Evolutionary conservation across 169 alveolate genomes (phyloP).

Genomic region (Amoebophrya sp.): DNA sequence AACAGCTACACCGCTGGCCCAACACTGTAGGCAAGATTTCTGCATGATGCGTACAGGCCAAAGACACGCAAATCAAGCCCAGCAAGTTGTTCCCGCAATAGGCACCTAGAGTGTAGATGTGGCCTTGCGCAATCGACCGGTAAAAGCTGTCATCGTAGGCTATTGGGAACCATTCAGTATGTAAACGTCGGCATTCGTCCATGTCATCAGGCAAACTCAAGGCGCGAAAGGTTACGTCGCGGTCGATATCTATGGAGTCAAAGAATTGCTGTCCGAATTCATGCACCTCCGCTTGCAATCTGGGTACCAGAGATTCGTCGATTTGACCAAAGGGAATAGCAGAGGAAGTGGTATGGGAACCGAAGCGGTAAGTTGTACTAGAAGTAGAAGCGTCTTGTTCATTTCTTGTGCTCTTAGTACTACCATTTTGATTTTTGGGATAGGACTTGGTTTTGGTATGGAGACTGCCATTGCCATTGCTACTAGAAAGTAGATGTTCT

Average conservation of each 20-base stretch:
- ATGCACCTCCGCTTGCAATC: background rate
- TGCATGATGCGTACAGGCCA: background rate
- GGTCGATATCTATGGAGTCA: background rate
- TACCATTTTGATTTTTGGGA: too few relatives aligned
- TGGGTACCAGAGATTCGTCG: background rate
- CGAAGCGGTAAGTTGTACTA: too few relatives aligned
- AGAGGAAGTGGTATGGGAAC: too few relatives aligned
- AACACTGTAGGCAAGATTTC: background rate
- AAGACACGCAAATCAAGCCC: background rate
- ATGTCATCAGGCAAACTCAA: background rate
- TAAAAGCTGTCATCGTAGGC: background rate
- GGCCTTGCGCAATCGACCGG: background rate
- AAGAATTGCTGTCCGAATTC: background rate
- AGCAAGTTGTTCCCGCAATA: background rate
- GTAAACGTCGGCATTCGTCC: background rate
- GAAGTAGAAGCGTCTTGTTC: too few relatives aligned
- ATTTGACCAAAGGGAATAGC: background rate
- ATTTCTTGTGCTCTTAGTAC: too few relatives aligned
- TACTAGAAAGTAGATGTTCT: too few relatives aligned
- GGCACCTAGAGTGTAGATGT: background rate
- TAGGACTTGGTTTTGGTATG: too few relatives aligned
- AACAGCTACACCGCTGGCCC: too few relatives aligned
- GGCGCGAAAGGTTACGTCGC: background rate
- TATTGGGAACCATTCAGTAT: background rate
- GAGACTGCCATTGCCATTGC: too few relatives aligned